Conservation (phyloP, 352 stramenopile genomes). For the Phytophthora pinifolia region DNA sequence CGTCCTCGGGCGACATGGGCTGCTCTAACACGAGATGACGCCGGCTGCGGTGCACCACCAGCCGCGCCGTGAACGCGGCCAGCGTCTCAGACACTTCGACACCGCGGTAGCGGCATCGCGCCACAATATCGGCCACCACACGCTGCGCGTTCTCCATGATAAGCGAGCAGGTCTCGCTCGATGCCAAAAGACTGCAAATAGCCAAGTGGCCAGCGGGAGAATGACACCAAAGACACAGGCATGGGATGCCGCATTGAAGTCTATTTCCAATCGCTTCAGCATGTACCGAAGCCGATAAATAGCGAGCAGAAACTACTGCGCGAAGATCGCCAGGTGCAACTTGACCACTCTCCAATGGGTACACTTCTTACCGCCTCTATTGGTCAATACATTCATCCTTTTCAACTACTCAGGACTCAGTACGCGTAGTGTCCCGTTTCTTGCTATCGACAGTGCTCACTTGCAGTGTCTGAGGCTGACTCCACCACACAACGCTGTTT, state of each 20-base stretch:
- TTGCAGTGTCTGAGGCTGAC: neutral
- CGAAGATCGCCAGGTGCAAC: no score
- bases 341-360: slow-evolving; percentile 9
- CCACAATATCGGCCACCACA: slow-evolving; percentile 72
- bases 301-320: slow-evolving; percentile 8
- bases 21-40: slow-evolving; percentile 73
- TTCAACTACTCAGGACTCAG: slow-evolving; percentile 10
- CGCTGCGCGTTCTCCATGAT: slow-evolving; percentile 67
- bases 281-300: neutral
- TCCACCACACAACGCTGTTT: neutral
- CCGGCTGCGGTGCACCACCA: slow-evolving; percentile 71
- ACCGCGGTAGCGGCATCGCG: slow-evolving; percentile 70
- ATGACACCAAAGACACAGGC: neutral
- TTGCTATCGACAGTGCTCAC: neutral
- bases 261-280: slow-evolving; percentile 16
- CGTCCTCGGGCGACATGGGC: slow-evolving; percentile 64
- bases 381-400: slow-evolving; percentile 3
- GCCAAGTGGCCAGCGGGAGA: slow-evolving; percentile 10
- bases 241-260: slow-evolving; percentile 14
- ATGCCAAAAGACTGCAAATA: slow-evolving; percentile 13
- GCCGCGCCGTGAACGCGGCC: slow-evolving; percentile 79
- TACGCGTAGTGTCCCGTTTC: slow-evolving; percentile 12
- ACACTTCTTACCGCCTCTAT: slow-evolving; percentile 6
- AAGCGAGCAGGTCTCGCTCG: neutral
- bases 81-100: slow-evolving; percentile 87